Evolutionary conservation across 176 grass and related monocot genomes (phyloP).

Genomic region (Aegilops tauschii): DNA sequence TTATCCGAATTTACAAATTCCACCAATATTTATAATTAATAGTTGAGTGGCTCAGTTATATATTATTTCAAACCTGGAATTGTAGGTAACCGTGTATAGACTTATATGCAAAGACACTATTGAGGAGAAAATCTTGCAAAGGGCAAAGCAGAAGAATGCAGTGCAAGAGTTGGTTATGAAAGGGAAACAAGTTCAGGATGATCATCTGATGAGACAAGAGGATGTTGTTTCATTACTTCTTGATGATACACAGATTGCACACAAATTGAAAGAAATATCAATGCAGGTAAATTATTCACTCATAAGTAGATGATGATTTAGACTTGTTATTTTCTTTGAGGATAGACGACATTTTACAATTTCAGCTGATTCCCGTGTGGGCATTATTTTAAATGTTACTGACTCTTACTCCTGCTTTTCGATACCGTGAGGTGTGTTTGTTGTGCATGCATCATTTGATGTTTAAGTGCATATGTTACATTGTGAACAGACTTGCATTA

Average conservation of each 20-base stretch:
- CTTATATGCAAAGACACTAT: constrained; percentile 99
- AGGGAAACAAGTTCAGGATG: constrained; percentile 88
- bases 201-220: constrained; percentile 91
- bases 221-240: constrained; percentile 97
- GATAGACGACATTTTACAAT: background rate
- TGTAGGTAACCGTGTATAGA: constrained; percentile 96
- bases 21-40: background rate
- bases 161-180: constrained; percentile 99
- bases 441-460: background rate
- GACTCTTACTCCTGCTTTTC: background rate
- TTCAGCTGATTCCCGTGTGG: background rate
- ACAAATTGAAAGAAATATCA: constrained; percentile 95
- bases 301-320: background rate
- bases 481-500: background rate
- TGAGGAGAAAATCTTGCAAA: constrained; percentile 97
- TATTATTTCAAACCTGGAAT: constrained; percentile 37
- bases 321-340: background rate
- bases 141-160: constrained; percentile 96
- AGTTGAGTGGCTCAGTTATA: background rate
- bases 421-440: background rate
- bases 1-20: background rate
- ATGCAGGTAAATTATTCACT: constrained; percentile 60
- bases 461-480: background rate
- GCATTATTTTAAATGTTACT: background rate
- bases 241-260: constrained; percentile 83